Percentiles rank a stretch among this genome's conserved stretches.
These are phyloP conservation scores for Periconia macrospinosa DNA, from an alignment of 2,329 filamentous ascomycete species.

Conservation along the genomic window DNA sequence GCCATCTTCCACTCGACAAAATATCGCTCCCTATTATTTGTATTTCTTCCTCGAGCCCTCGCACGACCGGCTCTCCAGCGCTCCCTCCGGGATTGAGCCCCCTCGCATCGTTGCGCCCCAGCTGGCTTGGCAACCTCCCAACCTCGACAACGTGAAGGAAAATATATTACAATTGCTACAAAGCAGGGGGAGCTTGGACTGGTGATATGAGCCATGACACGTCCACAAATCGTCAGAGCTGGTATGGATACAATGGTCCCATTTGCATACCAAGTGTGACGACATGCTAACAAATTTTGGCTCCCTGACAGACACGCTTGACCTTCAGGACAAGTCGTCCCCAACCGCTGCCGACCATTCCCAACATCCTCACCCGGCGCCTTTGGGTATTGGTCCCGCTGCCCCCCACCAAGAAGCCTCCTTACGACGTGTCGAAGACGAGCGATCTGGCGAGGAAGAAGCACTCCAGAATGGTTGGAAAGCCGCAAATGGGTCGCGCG, in stretches of 20 bases:
- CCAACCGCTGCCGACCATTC: slow-evolving; percentile 85
- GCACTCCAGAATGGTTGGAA: slow-evolving; percentile 61
- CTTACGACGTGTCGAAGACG: slow-evolving; percentile 76
- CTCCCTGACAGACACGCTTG: slow-evolving; percentile 75
- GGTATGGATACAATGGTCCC: slow-evolving; percentile 42
- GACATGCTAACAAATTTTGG: too few relatives aligned
- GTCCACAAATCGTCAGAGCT: slow-evolving; percentile 59
- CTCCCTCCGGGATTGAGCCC: slow-evolving; percentile 4
- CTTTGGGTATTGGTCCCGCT: slow-evolving; percentile 57
- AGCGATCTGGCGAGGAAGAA: slow-evolving; percentile 71
- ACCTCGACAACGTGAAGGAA: slow-evolving; percentile 11
- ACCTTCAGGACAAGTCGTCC: slow-evolving; percentile 81
- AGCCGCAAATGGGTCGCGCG: slow-evolving; percentile 38
- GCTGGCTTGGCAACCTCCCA: slow-evolving; percentile 23
- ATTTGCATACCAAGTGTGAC: background rate
- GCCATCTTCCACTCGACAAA: background rate
- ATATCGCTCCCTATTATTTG: background rate
- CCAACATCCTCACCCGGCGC: slow-evolving; percentile 56
- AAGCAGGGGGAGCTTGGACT: background rate
- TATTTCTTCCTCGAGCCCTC: background rate
- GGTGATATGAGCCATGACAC: slow-evolving; percentile 52
- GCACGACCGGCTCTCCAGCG: background rate
- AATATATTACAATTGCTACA: slow-evolving; percentile 5
- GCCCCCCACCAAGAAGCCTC: slow-evolving; percentile 85
- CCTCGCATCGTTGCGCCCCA: slow-evolving; percentile 33